Evolutionary conservation across 352 stramenopile species (phyloP).

Genomic region (Globisporangium sylvaticum): DNA sequence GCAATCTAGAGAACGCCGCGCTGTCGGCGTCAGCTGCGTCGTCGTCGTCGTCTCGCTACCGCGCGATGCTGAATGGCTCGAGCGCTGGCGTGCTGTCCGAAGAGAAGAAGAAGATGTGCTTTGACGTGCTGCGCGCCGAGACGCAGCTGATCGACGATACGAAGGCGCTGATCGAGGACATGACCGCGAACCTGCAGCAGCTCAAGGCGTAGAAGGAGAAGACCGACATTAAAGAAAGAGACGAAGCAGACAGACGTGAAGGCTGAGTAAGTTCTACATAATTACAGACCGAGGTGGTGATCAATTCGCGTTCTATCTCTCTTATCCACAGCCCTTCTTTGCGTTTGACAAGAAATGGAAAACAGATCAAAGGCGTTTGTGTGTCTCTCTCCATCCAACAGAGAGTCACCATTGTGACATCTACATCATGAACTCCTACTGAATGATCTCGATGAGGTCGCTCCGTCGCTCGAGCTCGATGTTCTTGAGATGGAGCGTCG

Average conservation of each 20-base stretch:
- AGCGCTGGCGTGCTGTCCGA: conserved; percentile 32
- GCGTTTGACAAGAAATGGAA: not conserved
- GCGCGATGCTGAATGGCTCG: conserved; percentile 1
- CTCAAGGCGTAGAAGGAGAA: conserved; percentile 21
- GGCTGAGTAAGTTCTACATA: not conserved
- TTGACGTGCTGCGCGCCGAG: conserved; percentile 74
- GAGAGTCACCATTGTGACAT: not conserved
- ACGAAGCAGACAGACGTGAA: not conserved
- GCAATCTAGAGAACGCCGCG: conserved; percentile 38
- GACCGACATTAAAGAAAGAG: not conserved
- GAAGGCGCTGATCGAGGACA: conserved; percentile 63
- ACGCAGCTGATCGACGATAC: conserved; percentile 80
- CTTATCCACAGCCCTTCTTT: not conserved
- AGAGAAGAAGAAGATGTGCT: conserved; percentile 83
- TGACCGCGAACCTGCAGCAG: conserved; percentile 50
- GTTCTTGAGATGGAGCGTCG: conserved; percentile 46
- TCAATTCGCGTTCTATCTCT: not conserved
- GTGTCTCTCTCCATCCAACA: not conserved
- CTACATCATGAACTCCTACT: not conserved
- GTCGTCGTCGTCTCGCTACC: conserved; percentile 17
- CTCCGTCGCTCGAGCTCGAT: conserved; percentile 42
- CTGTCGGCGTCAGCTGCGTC: conserved; percentile 22
- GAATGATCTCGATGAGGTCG: conserved; percentile 51
- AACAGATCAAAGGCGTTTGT: not conserved
- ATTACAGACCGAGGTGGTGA: not conserved